phyloP scores from a whole-genome alignment of 345 rosid genomes.

The Brassica incana region DNA sequence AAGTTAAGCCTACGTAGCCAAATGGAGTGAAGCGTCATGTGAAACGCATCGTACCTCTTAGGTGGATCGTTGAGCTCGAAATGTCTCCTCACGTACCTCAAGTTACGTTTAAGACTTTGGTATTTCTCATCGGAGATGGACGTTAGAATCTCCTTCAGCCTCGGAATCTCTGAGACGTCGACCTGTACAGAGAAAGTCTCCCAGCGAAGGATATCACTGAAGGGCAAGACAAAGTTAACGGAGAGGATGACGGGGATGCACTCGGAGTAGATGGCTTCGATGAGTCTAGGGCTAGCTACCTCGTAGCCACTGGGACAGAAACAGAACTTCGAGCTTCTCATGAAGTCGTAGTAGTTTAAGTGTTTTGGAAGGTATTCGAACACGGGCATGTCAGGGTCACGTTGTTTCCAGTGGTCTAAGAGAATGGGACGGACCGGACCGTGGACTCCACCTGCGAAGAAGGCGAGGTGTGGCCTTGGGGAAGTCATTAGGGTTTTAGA shows the following conservation, averaged over 20 bases:
- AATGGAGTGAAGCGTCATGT: slow-evolving; percentile 80
- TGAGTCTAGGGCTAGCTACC: slow-evolving; percentile 91
- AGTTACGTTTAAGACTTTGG: slow-evolving; percentile 49
- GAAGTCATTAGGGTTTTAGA: slow-evolving; percentile 42
- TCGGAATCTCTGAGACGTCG: slow-evolving; percentile 61
- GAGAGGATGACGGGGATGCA: slow-evolving; percentile 91
- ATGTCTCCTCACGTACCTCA: slow-evolving; percentile 62
- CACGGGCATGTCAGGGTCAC: slow-evolving; percentile 59
- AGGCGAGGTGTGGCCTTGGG: slow-evolving; percentile 54
- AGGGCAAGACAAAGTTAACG: slow-evolving; percentile 64
- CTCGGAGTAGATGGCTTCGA: slow-evolving; percentile 77
- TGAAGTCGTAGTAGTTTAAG: slow-evolving; percentile 58
- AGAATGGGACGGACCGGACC: slow-evolving; percentile 71
- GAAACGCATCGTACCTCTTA: slow-evolving; percentile 72
- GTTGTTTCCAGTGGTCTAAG: slow-evolving; percentile 67
- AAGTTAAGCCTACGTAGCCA: slow-evolving; percentile 85
- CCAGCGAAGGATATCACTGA: slow-evolving; percentile 85
- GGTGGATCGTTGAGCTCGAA: slow-evolving; percentile 76
- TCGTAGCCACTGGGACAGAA: slow-evolving; percentile 92
- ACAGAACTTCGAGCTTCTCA: slow-evolving; percentile 80
- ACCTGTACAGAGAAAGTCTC: slow-evolving; percentile 69
- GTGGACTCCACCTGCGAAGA: slow-evolving; percentile 89
- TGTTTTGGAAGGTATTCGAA: slow-evolving; percentile 69
- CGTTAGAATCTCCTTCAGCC: slow-evolving; percentile 67
- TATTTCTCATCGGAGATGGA: slow-evolving; percentile 60